Base-by-base conservation (phyloP, 1,284 basidiomycete species). In the Tremellales sp. region DNA sequence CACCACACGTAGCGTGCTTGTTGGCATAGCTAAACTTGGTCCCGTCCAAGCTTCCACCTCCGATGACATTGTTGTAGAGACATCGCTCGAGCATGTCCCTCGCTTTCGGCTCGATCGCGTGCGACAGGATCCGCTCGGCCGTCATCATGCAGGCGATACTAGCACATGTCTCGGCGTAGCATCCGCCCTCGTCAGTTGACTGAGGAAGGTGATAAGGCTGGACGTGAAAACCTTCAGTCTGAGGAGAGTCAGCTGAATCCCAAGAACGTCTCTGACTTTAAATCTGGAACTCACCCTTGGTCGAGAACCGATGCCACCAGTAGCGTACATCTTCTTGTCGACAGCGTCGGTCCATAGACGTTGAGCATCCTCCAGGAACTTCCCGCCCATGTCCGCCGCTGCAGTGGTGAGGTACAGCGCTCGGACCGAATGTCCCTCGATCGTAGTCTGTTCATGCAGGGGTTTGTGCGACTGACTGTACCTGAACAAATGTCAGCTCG, bases 351-450 rank as follows among this genome's bases (percentile, higher is more conserved):
- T 22, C 43, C 45, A 59, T 17, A 67, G 43, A 11, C 62, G 49
- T 25, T 56, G 45, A 0, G 62, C 62, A 26, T 62, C 64, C 4
- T 51, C 49, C 13, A 57, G 51, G 35, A 61, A 60, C 39, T 48
- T 46, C 13, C 62, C 62, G 7, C 58, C 64, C 3, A 62, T 35
- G 39, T 67, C 64, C 4, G 62, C 62, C 1, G 61, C 60, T 0
- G 59, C 64, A 2, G 61, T 64, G 43, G 49, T 52, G 42, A 67
- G 62, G 51, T 67, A 67, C 26, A 67, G 42, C 0, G 62, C 64
- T 26, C 62, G 51, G 6, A 67, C 64, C 3, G 56, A 58, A 46
- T 67, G 64, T 2, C 64, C 62, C 17, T 60, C 52, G 41, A 67
- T 64, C n/a, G 50, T 50, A 8, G 55, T 22, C 40, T 64, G 61